A percentile compares a stretch with the other conserved stretches of the same genome.
Evolutionary conservation across 2,329 filamentous ascomycete genomes (phyloP).

Genomic region (Talaromyces islandicus): DNA sequence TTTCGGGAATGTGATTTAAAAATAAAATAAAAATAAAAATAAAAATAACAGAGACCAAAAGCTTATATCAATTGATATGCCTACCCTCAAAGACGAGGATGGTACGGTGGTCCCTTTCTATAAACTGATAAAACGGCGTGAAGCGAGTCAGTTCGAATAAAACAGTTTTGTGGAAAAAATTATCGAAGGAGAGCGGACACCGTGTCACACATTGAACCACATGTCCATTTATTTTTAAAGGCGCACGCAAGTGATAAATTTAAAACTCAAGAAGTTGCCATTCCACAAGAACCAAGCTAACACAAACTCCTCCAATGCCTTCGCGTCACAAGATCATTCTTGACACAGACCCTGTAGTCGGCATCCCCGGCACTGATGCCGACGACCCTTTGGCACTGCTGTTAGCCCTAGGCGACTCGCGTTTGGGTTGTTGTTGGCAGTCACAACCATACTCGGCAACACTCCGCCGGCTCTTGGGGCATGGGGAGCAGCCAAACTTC

Average conservation of each 20-base stretch:
- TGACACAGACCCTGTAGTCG: not conserved
- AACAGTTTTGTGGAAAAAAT: not conserved
- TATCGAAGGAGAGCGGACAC: not conserved
- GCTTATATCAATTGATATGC: too few species aligned
- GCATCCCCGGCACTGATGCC: slow-evolving; percentile 1
- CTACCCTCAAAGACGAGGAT: too few species aligned
- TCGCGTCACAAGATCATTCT: not conserved
- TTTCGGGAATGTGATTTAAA: too few species aligned
- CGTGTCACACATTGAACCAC: too few species aligned
- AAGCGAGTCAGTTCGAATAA: not conserved
- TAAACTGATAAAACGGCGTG: not conserved
- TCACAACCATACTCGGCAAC: not conserved
- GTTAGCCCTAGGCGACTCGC: not conserved
- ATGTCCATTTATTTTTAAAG: too few species aligned
- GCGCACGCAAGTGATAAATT: too few species aligned
- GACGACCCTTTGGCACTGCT: not conserved
- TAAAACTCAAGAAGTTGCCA: too few species aligned
- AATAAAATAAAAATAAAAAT: too few species aligned
- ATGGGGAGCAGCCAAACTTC: not conserved
- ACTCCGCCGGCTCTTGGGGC: slow-evolving; percentile 1
- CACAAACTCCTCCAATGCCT: not conserved
- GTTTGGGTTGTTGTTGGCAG: not conserved
- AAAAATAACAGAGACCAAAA: not conserved
- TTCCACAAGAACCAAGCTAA: not conserved
- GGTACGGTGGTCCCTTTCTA: too few species aligned